phyloP scores from a whole-genome alignment of 306 rosid species.

The Vachellia collinsii region DNA sequence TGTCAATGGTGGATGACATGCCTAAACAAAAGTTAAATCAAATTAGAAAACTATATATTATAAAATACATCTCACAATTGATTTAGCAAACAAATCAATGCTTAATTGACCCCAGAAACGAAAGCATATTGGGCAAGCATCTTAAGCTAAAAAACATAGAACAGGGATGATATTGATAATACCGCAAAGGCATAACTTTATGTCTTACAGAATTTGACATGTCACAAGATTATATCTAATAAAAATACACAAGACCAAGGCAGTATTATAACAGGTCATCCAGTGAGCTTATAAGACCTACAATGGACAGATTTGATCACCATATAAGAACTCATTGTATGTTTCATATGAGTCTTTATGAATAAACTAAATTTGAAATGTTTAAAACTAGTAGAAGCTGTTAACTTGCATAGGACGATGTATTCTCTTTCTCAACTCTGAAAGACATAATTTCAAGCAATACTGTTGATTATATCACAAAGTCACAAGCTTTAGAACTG shows the following conservation, averaged over 20 bases:
- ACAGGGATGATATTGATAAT: constrained; percentile 4
- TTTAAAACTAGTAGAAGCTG: not conserved
- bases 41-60: constrained; percentile 17
- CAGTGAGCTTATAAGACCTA: not conserved
- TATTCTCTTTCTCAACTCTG: constrained; percentile 8
- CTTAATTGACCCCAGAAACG: constrained; percentile 1
- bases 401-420: not conserved
- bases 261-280: too few relatives aligned
- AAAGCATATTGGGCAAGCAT: not conserved
- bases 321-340: constrained; percentile 14
- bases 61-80: constrained; percentile 6
- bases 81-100: constrained; percentile 20
- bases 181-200: constrained; percentile 13
- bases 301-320: constrained; percentile 1
- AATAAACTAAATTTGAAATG: not conserved
- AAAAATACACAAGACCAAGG: too few relatives aligned
- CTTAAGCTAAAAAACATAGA: constrained; percentile 4
- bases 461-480: not conserved
- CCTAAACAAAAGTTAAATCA: constrained; percentile 47
- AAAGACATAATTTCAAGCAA: not conserved
- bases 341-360: not conserved
- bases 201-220: not conserved
- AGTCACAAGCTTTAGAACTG: not conserved
- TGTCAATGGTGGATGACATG: constrained; percentile 59
- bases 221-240: constrained; percentile 8